Conservation (phyloP, 176 grass and related monocot species). For the Elaeis guineensis region DNA sequence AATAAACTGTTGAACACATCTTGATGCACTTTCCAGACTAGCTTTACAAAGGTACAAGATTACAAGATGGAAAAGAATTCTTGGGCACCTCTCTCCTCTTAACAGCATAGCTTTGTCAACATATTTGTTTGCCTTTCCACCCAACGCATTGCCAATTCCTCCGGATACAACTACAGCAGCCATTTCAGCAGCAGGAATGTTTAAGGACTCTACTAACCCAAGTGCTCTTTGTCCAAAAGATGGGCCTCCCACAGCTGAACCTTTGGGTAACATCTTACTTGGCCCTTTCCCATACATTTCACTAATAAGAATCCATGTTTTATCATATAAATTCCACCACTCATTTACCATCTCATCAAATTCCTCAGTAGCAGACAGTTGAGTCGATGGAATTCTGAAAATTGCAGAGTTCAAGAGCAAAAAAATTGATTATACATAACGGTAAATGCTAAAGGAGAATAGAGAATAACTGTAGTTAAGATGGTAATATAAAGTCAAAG, state of each 20-base stretch:
- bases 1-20: conserved; percentile 74
- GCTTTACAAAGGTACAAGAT: conserved; percentile 90
- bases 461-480: background rate
- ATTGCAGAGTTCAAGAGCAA: background rate
- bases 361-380: conserved; percentile 38
- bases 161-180: conserved; percentile 95
- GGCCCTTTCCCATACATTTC: conserved; percentile 77
- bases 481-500: no score
- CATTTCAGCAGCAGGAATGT: conserved; percentile 97
- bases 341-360: conserved; percentile 30
- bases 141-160: conserved; percentile 66
- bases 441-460: conserved; percentile 3
- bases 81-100: conserved; percentile 80
- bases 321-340: conserved; percentile 84
- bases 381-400: conserved; percentile 52
- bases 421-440: conserved; percentile 10
- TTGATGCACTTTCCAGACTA: conserved; percentile 73
- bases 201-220: conserved; percentile 89
- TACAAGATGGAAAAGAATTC: conserved; percentile 82
- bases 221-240: conserved; percentile 91
- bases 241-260: conserved; percentile 38
- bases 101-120: conserved; percentile 94
- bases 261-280: conserved; percentile 45
- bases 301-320: conserved; percentile 69
- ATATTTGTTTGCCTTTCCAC: conserved; percentile 63